Conservation (phyloP, 2,329 filamentous ascomycete genomes). For the Colletotrichum cordylinicola region DNA sequence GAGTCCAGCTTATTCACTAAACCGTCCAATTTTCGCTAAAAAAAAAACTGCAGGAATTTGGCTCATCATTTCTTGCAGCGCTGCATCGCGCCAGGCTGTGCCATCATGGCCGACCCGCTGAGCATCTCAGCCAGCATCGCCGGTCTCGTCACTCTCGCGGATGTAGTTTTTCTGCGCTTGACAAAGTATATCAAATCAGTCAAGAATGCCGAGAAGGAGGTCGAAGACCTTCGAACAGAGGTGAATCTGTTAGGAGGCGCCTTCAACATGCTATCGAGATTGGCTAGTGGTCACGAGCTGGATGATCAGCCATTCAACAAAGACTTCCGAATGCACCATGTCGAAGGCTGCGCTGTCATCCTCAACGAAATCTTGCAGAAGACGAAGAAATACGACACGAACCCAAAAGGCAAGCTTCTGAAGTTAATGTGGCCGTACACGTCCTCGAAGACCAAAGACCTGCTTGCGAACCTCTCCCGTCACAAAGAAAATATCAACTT, state of each 20-base stretch:
- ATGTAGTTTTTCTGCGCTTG: not conserved
- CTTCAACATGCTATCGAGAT: not conserved
- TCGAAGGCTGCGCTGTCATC: not conserved
- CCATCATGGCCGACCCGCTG: not conserved
- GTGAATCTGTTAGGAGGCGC: not conserved
- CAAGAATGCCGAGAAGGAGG: not conserved
- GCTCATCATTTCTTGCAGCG: not conserved
- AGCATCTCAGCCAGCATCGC: slow-evolving; percentile 6
- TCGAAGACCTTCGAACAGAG: not conserved
- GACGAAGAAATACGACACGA: not conserved
- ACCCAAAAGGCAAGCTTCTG: not conserved
- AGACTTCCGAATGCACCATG: not conserved
- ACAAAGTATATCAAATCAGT: not conserved
- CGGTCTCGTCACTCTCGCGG: not conserved
- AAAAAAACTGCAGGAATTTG: no score
- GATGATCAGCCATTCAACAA: not conserved
- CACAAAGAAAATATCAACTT: slow-evolving; percentile 3
- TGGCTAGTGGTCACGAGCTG: not conserved
- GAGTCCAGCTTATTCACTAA: no score
- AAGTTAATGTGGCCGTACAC: not conserved
- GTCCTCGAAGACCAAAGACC: not conserved
- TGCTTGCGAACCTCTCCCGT: not conserved
- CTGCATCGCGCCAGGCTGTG: no score
- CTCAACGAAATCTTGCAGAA: not conserved
- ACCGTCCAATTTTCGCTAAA: no score